A percentile compares a stretch with the other conserved stretches of the same genome.
Conservation (phyloP, 306 rosid species). For the Sicyos baderoa region DNA sequence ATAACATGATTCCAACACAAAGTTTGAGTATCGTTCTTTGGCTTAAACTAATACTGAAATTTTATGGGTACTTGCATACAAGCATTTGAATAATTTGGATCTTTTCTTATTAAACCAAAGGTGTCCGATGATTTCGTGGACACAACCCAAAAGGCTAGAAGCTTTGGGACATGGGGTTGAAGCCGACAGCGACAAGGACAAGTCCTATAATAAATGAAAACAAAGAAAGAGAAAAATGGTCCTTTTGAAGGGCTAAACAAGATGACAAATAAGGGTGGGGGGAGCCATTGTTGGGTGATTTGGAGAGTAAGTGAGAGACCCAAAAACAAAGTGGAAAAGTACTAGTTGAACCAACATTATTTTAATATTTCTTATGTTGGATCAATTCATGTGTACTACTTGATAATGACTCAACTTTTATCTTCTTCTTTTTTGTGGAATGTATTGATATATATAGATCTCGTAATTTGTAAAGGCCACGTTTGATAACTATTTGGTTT, state of each 20-base stretch:
- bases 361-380: no score
- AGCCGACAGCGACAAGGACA: not conserved
- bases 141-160: not conserved
- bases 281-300: not conserved
- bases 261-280: not conserved
- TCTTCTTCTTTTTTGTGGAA: no score
- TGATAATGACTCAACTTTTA: no score
- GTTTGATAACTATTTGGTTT: no score
- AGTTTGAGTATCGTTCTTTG: no score
- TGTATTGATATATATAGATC: no score
- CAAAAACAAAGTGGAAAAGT: not conserved
- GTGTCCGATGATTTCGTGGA: not conserved
- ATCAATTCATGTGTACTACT: no score
- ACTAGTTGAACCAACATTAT: no score
- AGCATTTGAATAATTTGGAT: not conserved
- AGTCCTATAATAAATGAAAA: not conserved
- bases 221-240: not conserved
- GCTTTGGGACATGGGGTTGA: not conserved
- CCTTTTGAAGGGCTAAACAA: not conserved
- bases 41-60: no score
- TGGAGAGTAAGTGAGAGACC: not conserved
- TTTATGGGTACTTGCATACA: no score
- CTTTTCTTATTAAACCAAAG: not conserved
- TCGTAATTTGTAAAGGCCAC: no score
- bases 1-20: no score